These are phyloP conservation scores for Hypholoma sublateritium DNA, from an alignment of 768 basidiomycete species.

Conservation along the genomic window DNA sequence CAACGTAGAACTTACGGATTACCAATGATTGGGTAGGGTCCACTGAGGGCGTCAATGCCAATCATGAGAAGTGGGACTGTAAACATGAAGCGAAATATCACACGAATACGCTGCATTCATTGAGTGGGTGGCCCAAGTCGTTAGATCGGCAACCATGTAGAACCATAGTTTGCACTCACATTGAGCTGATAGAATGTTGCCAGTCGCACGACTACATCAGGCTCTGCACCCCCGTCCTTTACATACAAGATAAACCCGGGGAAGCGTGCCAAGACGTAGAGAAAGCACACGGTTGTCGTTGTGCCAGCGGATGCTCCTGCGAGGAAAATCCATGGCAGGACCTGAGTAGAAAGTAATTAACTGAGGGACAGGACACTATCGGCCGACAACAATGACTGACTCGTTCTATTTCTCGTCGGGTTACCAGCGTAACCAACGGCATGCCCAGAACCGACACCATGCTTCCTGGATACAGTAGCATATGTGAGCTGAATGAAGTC, in stretches of 20 bases:
- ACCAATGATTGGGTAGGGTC: conserved; percentile 46
- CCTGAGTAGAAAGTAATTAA: conserved; percentile 35
- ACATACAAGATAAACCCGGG: conserved; percentile 70
- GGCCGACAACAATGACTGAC: conserved; percentile 32
- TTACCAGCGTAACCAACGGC: conserved; percentile 65
- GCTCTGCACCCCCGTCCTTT: conserved; percentile 71
- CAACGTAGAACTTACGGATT: conserved; percentile 49
- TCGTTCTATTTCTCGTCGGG: conserved; percentile 56
- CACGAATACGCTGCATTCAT: conserved; percentile 60
- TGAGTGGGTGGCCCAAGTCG: background rate
- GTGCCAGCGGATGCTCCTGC: conserved; percentile 68
- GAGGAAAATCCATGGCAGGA: conserved; percentile 74
- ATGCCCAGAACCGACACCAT: conserved; percentile 64
- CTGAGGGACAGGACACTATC: background rate
- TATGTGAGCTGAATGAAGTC: conserved; percentile 1
- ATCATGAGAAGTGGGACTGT: conserved; percentile 67
- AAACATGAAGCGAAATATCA: conserved; percentile 76
- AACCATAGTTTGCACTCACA: conserved; percentile 39
- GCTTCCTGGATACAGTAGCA: conserved; percentile 46
- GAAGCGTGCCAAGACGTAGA: conserved; percentile 71
- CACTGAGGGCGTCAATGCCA: conserved; percentile 61
- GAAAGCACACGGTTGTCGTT: conserved; percentile 64
- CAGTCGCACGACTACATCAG: conserved; percentile 71
- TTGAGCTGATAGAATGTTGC: conserved; percentile 78
- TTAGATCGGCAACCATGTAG: background rate